phyloP scores from a whole-genome alignment of 257 asterid genomes.

The Scutellaria minor region DNA sequence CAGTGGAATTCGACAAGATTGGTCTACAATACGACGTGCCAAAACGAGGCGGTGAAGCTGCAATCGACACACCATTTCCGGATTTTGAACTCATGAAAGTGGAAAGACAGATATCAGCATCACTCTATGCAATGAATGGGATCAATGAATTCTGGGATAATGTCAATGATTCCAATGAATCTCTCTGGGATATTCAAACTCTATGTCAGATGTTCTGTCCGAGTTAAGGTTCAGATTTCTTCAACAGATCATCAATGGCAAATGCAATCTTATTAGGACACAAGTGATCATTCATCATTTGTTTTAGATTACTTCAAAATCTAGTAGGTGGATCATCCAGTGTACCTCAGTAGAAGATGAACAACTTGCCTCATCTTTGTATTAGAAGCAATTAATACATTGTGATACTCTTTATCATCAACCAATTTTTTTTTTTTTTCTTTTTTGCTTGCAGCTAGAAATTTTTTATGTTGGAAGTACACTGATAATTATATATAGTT shows the following conservation, averaged over 20 bases:
- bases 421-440: background rate
- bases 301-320: constrained; percentile 21
- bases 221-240: constrained; percentile 35
- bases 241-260: constrained; percentile 11
- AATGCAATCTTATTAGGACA: constrained; percentile 22
- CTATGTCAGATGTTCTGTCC: constrained; percentile 70
- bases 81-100: constrained; percentile 65
- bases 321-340: constrained; percentile 27
- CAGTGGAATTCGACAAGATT: constrained; percentile 42
- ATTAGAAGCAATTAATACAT: constrained; percentile 9
- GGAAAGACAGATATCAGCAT: constrained; percentile 75
- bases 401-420: background rate
- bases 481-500: no score
- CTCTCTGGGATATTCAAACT: constrained; percentile 70
- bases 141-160: constrained; percentile 66
- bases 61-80: constrained; percentile 38
- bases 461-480: no score
- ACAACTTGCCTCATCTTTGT: constrained; percentile 17
- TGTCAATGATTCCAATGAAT: constrained; percentile 50
- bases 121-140: constrained; percentile 72
- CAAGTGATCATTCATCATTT: constrained; percentile 8
- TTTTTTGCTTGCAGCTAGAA: background rate
- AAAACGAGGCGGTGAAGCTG: constrained; percentile 25
- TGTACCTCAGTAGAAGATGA: constrained; percentile 32
- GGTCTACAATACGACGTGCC: constrained; percentile 38